Conservation (phyloP, 2,329 filamentous ascomycete genomes). For the Colletotrichum godetiae region DNA sequence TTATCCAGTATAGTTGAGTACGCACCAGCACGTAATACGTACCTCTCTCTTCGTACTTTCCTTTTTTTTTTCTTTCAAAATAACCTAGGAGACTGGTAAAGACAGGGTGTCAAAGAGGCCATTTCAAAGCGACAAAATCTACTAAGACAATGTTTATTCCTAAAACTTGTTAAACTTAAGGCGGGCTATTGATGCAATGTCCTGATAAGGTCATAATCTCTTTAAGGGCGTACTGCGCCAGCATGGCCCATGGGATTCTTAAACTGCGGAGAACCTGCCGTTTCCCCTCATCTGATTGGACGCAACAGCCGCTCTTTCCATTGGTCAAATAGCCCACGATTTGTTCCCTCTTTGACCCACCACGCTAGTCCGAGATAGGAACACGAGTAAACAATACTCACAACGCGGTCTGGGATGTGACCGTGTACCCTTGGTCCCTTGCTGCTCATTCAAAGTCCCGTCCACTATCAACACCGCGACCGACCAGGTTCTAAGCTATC, state of each 20-base stretch:
- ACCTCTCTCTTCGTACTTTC: too few species aligned
- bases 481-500: conserved; percentile 18
- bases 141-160: too few species aligned
- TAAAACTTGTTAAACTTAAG: too few species aligned
- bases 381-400: conserved; percentile 53
- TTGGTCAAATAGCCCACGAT: not conserved
- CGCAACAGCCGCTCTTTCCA: not conserved
- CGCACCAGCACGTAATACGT: too few species aligned
- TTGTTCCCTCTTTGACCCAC: conserved; percentile 13
- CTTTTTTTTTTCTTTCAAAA: too few species aligned
- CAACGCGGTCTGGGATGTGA: conserved; percentile 37
- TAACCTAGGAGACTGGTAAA: too few species aligned
- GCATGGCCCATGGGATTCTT: not conserved
- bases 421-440: conserved; percentile 30
- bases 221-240: too few species aligned
- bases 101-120: too few species aligned
- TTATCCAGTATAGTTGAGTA: too few species aligned
- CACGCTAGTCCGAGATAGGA: conserved; percentile 48
- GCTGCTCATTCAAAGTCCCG: conserved; percentile 23
- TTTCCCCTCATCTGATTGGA: not conserved
- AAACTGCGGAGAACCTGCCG: not conserved
- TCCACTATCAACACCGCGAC: conserved; percentile 30
- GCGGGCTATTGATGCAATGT: too few species aligned
- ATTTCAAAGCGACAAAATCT: too few species aligned
- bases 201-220: too few species aligned